Evolutionary conservation across 202 grass and related monocot genomes (phyloP).

Genomic region (Bolboschoenoplectus hybrid): DNA sequence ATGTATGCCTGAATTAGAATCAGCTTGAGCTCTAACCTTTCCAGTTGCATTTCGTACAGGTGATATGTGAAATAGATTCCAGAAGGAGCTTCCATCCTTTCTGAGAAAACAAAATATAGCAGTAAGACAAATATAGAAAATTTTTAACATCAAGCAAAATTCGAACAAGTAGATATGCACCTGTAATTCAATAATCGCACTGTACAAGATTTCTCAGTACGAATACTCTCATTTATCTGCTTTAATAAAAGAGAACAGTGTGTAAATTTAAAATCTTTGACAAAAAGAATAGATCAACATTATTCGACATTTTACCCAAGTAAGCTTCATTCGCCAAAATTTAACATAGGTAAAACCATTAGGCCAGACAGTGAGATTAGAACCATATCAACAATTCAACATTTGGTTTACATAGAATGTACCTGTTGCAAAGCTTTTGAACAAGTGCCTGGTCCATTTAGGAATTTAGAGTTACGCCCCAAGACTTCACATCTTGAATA

Average conservation of each 20-base stretch:
- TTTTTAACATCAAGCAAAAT: conserved; percentile 24
- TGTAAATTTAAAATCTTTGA: not conserved
- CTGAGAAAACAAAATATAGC: conserved; percentile 44
- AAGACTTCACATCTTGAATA: conserved; percentile 91
- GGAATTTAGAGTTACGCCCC: conserved; percentile 69
- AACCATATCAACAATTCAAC: not conserved
- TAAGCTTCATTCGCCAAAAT: not conserved
- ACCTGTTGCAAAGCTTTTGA: conserved; percentile 74
- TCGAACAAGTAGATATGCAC: conserved; percentile 41
- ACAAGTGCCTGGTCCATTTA: conserved; percentile 73
- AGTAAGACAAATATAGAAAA: conserved; percentile 33
- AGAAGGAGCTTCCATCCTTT: conserved; percentile 82
- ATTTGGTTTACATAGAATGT: not conserved
- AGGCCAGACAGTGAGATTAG: conserved; percentile 32
- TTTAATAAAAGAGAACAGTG: conserved; percentile 29
- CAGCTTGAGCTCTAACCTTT: conserved; percentile 56
- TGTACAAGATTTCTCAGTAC: conserved; percentile 63
- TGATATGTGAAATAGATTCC: conserved; percentile 84
- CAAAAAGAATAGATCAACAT: not conserved
- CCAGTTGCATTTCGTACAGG: conserved; percentile 85
- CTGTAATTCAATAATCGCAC: conserved; percentile 79
- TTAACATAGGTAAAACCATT: conserved; percentile 22
- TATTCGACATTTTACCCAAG: not conserved
- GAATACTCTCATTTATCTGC: conserved; percentile 81
- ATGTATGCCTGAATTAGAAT: not conserved